Conservation (phyloP, 2,329 filamentous ascomycete species). For the Ceratocystis destructans region DNA sequence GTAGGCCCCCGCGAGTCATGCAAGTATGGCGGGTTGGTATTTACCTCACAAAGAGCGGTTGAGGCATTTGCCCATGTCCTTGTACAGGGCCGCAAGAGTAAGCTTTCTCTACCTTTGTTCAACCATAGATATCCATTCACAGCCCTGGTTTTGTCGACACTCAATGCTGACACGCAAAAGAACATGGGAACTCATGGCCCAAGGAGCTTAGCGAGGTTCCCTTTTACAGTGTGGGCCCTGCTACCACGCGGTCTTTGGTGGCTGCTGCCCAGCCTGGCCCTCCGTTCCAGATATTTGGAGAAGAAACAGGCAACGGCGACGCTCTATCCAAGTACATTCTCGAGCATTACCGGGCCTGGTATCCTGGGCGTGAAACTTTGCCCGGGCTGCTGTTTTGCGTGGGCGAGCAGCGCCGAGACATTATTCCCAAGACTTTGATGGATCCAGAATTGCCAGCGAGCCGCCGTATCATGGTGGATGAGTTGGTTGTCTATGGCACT, state of each 20-base stretch:
- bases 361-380: constrained; percentile 32
- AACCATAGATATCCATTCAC: background rate
- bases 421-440: constrained; percentile 73
- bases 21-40: constrained; percentile 64
- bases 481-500: constrained; percentile 78
- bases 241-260: constrained; percentile 59
- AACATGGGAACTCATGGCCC: constrained; percentile 10
- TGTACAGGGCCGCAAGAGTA: constrained; percentile 19
- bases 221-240: constrained; percentile 68
- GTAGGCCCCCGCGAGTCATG: constrained; percentile 27
- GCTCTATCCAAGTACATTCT: constrained; percentile 66
- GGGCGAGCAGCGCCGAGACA: constrained; percentile 76
- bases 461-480: constrained; percentile 52
- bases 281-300: constrained; percentile 54
- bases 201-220: constrained; percentile 34
- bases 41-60: constrained; percentile 72
- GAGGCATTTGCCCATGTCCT: constrained; percentile 59
- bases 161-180: constrained; percentile 3
- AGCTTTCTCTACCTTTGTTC: background rate
- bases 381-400: constrained; percentile 72
- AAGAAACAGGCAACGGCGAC: constrained; percentile 74
- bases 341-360: constrained; percentile 52
- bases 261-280: constrained; percentile 12
- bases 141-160: background rate
- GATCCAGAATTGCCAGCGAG: constrained; percentile 35